Conservation (phyloP, 2,329 filamentous ascomycete species). For the Penicillium sp. region DNA sequence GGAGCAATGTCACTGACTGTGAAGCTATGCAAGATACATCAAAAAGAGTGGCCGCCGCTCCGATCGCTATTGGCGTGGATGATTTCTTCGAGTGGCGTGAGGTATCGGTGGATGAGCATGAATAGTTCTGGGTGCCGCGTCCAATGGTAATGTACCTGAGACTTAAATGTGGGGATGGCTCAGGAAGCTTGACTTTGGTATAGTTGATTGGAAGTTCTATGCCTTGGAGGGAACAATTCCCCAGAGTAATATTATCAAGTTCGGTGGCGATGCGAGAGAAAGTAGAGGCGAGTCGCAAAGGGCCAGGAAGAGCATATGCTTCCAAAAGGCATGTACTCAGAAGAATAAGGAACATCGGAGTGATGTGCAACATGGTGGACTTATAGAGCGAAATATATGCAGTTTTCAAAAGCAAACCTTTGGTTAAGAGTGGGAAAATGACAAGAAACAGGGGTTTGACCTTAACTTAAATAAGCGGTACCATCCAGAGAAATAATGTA, state of each 20-base stretch:
- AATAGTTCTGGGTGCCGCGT: slow-evolving; percentile 57
- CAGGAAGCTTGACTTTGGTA: slow-evolving; percentile 31
- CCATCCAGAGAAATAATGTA: not conserved
- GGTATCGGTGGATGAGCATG: slow-evolving; percentile 39
- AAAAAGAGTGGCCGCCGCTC: slow-evolving; percentile 52
- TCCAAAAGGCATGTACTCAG: slow-evolving; percentile 3
- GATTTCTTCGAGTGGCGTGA: slow-evolving; percentile 14
- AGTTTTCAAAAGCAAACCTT: not conserved
- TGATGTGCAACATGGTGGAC: slow-evolving; percentile 8
- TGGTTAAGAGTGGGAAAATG: not conserved
- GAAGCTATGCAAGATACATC: slow-evolving; percentile 47
- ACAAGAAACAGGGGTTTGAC: not conserved
- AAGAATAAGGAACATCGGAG: not conserved
- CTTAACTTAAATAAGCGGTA: not conserved
- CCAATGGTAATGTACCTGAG: slow-evolving; percentile 53
- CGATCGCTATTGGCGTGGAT: slow-evolving; percentile 41
- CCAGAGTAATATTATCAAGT: slow-evolving; percentile 25
- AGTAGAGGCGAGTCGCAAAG: slow-evolving; percentile 17
- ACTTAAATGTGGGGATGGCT: slow-evolving; percentile 30
- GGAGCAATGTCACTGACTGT: slow-evolving; percentile 29
- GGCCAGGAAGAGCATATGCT: slow-evolving; percentile 14
- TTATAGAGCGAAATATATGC: not conserved
- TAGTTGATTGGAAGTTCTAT: slow-evolving; percentile 22
- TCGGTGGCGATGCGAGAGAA: slow-evolving; percentile 26
- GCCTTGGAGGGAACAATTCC: slow-evolving; percentile 27